Evolutionary conservation across 169 alveolate genomes (phyloP).

Genomic region (Babesia caballi): DNA sequence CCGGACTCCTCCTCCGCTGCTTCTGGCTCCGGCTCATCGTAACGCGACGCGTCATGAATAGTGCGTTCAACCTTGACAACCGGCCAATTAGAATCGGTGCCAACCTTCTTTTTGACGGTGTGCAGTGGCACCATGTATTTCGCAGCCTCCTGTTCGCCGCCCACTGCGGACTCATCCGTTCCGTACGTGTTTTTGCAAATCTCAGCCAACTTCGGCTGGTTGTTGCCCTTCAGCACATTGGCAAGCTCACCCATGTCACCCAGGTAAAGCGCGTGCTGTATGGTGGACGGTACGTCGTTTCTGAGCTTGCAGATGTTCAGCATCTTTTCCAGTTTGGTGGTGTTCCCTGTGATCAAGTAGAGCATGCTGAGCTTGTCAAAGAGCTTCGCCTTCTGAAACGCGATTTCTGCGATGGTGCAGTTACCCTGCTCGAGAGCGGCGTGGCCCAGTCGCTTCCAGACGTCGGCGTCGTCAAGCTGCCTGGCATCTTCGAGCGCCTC

Average conservation of each 20-base stretch:
- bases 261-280: conserved; percentile 25
- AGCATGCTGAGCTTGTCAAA: conserved; percentile 84
- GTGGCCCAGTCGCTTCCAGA: conserved; percentile 69
- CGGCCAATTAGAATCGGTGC: conserved; percentile 37
- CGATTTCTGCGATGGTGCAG: conserved; percentile 84
- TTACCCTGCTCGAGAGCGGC: conserved; percentile 79
- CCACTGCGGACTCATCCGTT: not conserved
- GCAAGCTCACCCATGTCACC: conserved; percentile 60
- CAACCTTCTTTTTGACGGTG: conserved; percentile 47
- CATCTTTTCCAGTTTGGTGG: conserved; percentile 75
- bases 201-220: conserved; percentile 37
- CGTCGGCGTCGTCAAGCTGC: conserved; percentile 61
- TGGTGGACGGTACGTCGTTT: conserved; percentile 44
- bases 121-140: conserved; percentile 55
- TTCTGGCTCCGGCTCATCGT: conserved; percentile 15
- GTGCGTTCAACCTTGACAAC: not conserved
- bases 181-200: conserved; percentile 39
- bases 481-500: conserved; percentile 72
- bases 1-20: conserved; percentile 6
- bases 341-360: conserved; percentile 83
- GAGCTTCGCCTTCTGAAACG: conserved; percentile 81
- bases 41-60: not conserved
- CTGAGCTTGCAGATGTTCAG: conserved; percentile 65
- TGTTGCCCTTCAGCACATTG: conserved; percentile 22
- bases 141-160: not conserved